Evolutionary conservation across 768 basidiomycete genomes (phyloP).

Genomic region (Tremella yokohamensis): DNA sequence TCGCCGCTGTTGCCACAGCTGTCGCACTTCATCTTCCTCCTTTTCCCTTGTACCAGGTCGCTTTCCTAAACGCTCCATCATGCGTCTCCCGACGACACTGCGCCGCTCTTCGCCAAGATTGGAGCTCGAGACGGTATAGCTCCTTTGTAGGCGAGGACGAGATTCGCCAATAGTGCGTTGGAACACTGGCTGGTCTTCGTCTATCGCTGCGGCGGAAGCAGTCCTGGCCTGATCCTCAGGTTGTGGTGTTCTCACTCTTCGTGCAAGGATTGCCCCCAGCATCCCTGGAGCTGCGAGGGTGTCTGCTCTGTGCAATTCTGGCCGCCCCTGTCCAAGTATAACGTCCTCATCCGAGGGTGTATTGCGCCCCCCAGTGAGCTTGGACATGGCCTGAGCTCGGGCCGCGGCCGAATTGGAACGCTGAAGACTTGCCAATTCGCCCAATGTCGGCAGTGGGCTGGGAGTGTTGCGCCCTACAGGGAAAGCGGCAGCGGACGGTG

Average conservation of each 20-base stretch:
- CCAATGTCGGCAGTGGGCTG: slow-evolving; percentile 67
- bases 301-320: slow-evolving; percentile 36
- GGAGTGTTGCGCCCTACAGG: slow-evolving; percentile 57
- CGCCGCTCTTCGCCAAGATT: slow-evolving; percentile 49
- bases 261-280: slow-evolving; percentile 9
- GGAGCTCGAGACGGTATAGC: slow-evolving; percentile 45
- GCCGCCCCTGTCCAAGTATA: slow-evolving; percentile 15
- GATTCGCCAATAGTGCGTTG: not conserved
- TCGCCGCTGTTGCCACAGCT: slow-evolving; percentile 31
- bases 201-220: not conserved
- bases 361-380: slow-evolving; percentile 70
- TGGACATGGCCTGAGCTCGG: slow-evolving; percentile 73
- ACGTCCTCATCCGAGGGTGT: slow-evolving; percentile 51
- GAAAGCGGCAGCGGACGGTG: slow-evolving; percentile 23
- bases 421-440: slow-evolving; percentile 69
- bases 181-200: not conserved
- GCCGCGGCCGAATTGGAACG: slow-evolving; percentile 88
- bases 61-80: slow-evolving; percentile 49
- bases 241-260: not conserved
- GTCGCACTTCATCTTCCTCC: slow-evolving; percentile 37
- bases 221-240: slow-evolving; percentile 8
- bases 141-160: slow-evolving; percentile 43
- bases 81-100: slow-evolving; percentile 50
- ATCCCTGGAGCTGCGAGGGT: slow-evolving; percentile 31
- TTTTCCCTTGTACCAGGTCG: slow-evolving; percentile 37